Base-by-base conservation (phyloP, 2,329 filamentous ascomycete species). In the Dendrostoma leiphaemia region DNA sequence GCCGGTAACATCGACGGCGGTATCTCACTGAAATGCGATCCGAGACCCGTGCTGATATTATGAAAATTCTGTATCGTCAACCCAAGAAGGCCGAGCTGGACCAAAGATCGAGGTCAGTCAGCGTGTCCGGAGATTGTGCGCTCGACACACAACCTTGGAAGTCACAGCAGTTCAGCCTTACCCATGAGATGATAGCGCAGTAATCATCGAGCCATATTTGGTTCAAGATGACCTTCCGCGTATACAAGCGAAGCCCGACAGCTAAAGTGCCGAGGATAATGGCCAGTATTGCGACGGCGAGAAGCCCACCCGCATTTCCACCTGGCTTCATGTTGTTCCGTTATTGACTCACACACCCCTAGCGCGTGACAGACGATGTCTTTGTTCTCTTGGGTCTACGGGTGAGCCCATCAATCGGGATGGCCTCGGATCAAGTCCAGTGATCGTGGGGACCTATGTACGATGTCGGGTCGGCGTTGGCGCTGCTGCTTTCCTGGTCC, bases 141-240 rank as follows among this genome's bases (percentile, higher is more conserved):
- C 13, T n/a, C 7, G 23, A 19, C 19, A 34, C 6, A 19, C 19
- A n/a, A n/a, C n/a, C n/a, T n/a, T n/a, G n/a, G n/a, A n/a, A n/a
- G 15, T 26, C 9, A 38, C n/a, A 15, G 5, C n/a, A n/a, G n/a
- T n/a, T 3, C n/a, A 19, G 29, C 31, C 66, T 60, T 59, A 76
- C 74, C 60, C 71, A 75, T 8, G 74, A 74, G 26, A 71, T 47
- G 5, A 76, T 53, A 32, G 62, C 57, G 38, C 66, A 50, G 57
- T 65, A 68, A 56, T 68, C 66, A 56, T 69, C 67, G 8, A 56
- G 38, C 10, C 67, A 65, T 23, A 66, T 48, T 26, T 64, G 61
- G 19, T 64, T 64, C 32, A 67, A 53, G 28, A 68, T 48, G 56
- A 48, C 50, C 29, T 46, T 58, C 5, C 67, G 62, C 17, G 67